Evolutionary conservation across 1,139 yeast genomes (phyloP).

Genomic region (Torulaspora globosa): DNA sequence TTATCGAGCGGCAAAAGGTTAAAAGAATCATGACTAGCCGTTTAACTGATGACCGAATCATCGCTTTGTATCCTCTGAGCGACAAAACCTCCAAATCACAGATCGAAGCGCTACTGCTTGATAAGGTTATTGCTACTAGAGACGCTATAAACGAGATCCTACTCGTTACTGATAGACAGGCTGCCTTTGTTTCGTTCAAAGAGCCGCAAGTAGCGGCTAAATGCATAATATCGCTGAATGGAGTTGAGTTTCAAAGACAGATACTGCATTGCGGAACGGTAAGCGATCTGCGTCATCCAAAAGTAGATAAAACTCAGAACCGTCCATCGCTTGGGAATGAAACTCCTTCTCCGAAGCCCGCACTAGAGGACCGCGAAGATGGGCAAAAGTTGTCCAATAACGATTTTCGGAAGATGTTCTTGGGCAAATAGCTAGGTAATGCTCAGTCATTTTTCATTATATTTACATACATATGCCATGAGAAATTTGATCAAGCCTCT

Average conservation of each 20-base stretch:
- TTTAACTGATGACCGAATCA: constrained; percentile 36
- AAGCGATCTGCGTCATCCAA: constrained; percentile 33
- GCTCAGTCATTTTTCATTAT: constrained; percentile 1
- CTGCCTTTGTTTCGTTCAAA: constrained; percentile 53
- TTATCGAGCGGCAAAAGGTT: constrained; percentile 34
- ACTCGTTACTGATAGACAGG: constrained; percentile 46
- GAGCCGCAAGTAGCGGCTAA: constrained; percentile 51
- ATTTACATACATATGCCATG: constrained; percentile 1
- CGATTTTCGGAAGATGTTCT: constrained; percentile 41
- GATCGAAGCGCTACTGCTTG: constrained; percentile 38
- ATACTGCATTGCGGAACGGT: constrained; percentile 41
- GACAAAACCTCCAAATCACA: constrained; percentile 47
- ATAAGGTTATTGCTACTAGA: constrained; percentile 41
- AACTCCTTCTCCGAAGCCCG: neutral
- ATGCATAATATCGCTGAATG: constrained; percentile 51
- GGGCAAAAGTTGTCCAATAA: constrained; percentile 36
- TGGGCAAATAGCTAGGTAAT: constrained; percentile 24
- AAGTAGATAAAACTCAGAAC: neutral
- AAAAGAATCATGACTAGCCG: constrained; percentile 28
- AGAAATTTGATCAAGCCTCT: neutral
- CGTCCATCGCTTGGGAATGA: neutral
- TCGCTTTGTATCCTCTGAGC: constrained; percentile 47
- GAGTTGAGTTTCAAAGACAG: constrained; percentile 40
- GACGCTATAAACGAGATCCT: constrained; percentile 36
- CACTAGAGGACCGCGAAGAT: neutral